These are phyloP conservation scores for Haberlea rhodopensis DNA, from an alignment of 257 asterid species.

Conservation along the genomic window DNA sequence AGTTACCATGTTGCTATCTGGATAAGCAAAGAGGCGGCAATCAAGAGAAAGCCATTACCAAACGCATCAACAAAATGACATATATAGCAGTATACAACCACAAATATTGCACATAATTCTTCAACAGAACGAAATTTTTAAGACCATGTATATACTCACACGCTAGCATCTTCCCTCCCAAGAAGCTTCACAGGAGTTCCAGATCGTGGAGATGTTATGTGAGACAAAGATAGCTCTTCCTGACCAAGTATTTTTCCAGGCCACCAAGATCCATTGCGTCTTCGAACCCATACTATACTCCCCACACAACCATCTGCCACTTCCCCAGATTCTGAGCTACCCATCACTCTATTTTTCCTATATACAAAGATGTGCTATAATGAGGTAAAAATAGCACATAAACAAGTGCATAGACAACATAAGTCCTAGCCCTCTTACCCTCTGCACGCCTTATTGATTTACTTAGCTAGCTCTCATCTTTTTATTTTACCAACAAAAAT, in stretches of 20 bases:
- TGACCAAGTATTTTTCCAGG: slow-evolving; percentile 95
- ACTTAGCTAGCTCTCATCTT: slow-evolving; percentile 8
- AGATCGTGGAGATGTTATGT: slow-evolving; percentile 86
- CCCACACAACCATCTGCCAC: slow-evolving; percentile 75
- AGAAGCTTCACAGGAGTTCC: slow-evolving; percentile 99
- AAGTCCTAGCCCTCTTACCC: slow-evolving; percentile 23
- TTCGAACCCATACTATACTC: slow-evolving; percentile 97
- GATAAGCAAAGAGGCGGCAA: slow-evolving; percentile 15
- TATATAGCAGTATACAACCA: background rate
- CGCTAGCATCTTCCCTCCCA: slow-evolving; percentile 99
- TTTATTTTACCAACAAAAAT: slow-evolving; percentile 11
- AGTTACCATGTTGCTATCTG: background rate
- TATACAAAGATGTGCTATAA: slow-evolving; percentile 25
- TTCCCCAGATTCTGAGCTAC: slow-evolving; percentile 73
- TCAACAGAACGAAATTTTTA: slow-evolving; percentile 16
- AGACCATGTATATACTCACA: slow-evolving; percentile 52
- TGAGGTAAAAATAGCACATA: slow-evolving; percentile 22
- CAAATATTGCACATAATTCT: slow-evolving; percentile 15
- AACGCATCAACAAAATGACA: slow-evolving; percentile 22
- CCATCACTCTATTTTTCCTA: slow-evolving; percentile 46
- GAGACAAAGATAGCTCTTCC: slow-evolving; percentile 80
- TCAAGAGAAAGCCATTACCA: slow-evolving; percentile 22
- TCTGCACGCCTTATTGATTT: slow-evolving; percentile 14
- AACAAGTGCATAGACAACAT: slow-evolving; percentile 24
- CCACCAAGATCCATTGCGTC: slow-evolving; percentile 99